These are phyloP conservation scores for Coniferiporia sulphurascens DNA, from an alignment of 1,284 basidiomycete species.

Conservation along the genomic window DNA sequence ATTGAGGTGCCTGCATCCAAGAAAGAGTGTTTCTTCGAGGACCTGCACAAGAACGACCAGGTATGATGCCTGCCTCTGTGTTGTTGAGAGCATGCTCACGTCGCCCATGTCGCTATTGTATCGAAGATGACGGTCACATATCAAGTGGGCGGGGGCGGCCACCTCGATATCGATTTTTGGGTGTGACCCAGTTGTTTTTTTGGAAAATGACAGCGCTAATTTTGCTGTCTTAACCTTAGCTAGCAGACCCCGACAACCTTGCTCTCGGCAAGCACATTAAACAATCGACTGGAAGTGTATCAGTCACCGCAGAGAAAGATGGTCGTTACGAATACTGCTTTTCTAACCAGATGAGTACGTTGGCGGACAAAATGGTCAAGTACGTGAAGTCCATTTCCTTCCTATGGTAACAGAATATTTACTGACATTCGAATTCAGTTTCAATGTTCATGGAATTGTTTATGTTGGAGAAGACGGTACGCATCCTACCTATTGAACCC, in stretches of 20 bases:
- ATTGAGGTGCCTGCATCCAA: constrained; percentile 71
- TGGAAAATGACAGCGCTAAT: neutral
- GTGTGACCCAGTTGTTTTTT: constrained; percentile 39
- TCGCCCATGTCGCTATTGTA: constrained; percentile 7
- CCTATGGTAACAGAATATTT: constrained; percentile 1
- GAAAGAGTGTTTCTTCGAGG: constrained; percentile 98
- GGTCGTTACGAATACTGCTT: constrained; percentile 97
- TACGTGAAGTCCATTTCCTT: constrained; percentile 34
- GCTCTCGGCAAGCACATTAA: constrained; percentile 77
- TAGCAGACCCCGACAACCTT: constrained; percentile 68
- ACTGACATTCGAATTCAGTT: constrained; percentile 46
- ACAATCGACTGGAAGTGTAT: constrained; percentile 86
- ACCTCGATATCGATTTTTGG: constrained; percentile 96
- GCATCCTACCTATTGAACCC: constrained; percentile 22
- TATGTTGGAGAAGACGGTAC: constrained; percentile 84
- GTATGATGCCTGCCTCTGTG: constrained; percentile 34
- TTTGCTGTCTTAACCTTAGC: constrained; percentile 38
- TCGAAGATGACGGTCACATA: constrained; percentile 97
- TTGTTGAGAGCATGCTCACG: neutral
- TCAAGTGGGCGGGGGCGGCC: constrained; percentile 95
- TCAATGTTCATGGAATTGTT: constrained; percentile 98
- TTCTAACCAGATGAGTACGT: constrained; percentile 94
- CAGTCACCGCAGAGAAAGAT: constrained; percentile 82
- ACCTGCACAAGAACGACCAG: constrained; percentile 92
- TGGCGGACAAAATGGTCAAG: constrained; percentile 93